Percentiles rank a stretch among this genome's conserved stretches.
phyloP scores from a whole-genome alignment of 495 filamentous ascomycete genomes.

The Penicillium crystallinum region DNA sequence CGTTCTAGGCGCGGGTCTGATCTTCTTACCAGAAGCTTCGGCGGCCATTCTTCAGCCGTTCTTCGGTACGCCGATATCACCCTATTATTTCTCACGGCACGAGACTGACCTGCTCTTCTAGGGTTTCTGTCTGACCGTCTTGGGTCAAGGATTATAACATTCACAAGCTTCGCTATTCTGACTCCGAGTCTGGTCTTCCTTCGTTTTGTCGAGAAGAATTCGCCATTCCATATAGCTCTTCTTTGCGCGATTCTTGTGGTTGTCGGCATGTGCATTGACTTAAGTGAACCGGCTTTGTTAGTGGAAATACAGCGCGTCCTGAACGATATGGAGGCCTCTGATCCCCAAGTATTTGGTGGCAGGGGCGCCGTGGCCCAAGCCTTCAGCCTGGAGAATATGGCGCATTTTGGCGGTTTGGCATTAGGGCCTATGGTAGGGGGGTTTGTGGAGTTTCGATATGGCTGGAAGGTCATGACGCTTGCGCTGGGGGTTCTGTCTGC shows the following conservation, averaged over 20 bases:
- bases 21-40: slow-evolving; percentile 62
- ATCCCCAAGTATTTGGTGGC: slow-evolving; percentile 44
- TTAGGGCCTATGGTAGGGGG: slow-evolving; percentile 16
- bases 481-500: slow-evolving; percentile 17
- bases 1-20: slow-evolving; percentile 58
- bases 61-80: slow-evolving; percentile 18
- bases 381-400: slow-evolving; percentile 50
- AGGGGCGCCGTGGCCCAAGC: slow-evolving; percentile 53
- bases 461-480: slow-evolving; percentile 17
- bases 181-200: slow-evolving; percentile 47
- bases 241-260: slow-evolving; percentile 26
- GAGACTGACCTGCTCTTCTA: background rate
- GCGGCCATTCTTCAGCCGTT: slow-evolving; percentile 48
- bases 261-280: slow-evolving; percentile 21
- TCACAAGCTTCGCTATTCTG: slow-evolving; percentile 42
- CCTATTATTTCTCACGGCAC: slow-evolving; percentile 34
- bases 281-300: slow-evolving; percentile 22
- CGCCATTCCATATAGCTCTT: slow-evolving; percentile 22
- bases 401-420: slow-evolving; percentile 19
- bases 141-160: slow-evolving; percentile 43
- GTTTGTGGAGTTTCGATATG: slow-evolving; percentile 11
- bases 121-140: slow-evolving; percentile 47
- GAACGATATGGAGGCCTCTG: slow-evolving; percentile 47
- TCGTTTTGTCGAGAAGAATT: slow-evolving; percentile 35
- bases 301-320: slow-evolving; percentile 64